A percentile compares a stretch with the other conserved stretches of the same genome.
Conservation (phyloP, 148 eudicot genomes). For the Pharnaceum exiguum region DNA sequence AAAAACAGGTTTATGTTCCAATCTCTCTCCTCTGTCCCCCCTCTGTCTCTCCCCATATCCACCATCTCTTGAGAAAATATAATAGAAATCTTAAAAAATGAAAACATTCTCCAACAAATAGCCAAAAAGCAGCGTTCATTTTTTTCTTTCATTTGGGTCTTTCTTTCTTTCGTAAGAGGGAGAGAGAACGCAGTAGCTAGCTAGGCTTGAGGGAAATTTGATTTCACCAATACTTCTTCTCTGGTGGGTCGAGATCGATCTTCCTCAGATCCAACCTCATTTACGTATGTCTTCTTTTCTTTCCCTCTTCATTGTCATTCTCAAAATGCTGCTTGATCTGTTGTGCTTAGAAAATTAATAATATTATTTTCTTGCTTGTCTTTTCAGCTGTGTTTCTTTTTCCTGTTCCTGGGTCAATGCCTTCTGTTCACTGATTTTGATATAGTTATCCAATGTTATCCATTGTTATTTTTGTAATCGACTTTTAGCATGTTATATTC, state of each 20-base stretch:
- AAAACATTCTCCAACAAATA: too few species aligned
- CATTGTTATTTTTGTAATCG: too few species aligned
- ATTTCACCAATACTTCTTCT: too few species aligned
- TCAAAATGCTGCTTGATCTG: slow-evolving; percentile 22
- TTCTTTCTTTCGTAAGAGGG: slow-evolving; percentile 8
- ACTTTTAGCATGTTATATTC: too few species aligned
- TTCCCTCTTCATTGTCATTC: neutral
- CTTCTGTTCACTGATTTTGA: too few species aligned
- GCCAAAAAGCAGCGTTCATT: neutral
- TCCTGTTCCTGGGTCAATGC: too few species aligned
- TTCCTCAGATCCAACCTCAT: slow-evolving; percentile 36
- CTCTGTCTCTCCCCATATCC: slow-evolving; percentile 3
- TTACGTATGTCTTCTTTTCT: slow-evolving; percentile 21
- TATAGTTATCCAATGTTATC: too few species aligned
- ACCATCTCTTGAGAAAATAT: slow-evolving; percentile 1
- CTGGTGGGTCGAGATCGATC: slow-evolving; percentile 30
- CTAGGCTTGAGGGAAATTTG: neutral
- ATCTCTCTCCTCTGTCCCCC: neutral
- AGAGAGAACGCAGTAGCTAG: slow-evolving; percentile 7
- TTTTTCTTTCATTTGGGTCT: slow-evolving; percentile 2
- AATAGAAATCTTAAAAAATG: neutral
- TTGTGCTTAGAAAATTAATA: too few species aligned
- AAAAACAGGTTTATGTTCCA: too few species aligned
- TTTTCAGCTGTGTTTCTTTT: neutral
- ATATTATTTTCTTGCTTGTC: neutral